These are phyloP conservation scores for Auriscalpium microsporum DNA, from an alignment of 768 basidiomycete genomes.

Conservation along the genomic window DNA sequence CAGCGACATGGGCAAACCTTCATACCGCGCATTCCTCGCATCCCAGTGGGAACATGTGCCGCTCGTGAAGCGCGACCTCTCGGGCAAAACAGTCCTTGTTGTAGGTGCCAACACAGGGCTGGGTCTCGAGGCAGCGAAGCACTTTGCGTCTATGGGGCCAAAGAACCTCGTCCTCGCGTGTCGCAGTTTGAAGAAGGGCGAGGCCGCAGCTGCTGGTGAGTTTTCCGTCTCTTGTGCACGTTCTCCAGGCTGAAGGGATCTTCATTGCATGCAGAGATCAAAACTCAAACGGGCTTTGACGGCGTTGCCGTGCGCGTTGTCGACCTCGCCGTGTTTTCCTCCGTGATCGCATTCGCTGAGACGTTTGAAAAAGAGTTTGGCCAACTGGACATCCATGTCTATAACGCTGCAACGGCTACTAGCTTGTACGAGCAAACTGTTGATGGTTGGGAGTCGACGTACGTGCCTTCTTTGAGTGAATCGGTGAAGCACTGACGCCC, in stretches of 20 bases:
- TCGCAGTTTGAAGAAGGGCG: slow-evolving; percentile 28
- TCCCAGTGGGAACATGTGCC: background rate
- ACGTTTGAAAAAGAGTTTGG: slow-evolving; percentile 13
- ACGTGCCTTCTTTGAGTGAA: background rate
- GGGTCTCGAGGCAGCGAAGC: slow-evolving; percentile 38
- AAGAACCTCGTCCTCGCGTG: slow-evolving; percentile 32
- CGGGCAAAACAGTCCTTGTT: slow-evolving; percentile 41
- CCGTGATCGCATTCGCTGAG: slow-evolving; percentile 17
- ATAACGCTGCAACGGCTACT: slow-evolving; percentile 16
- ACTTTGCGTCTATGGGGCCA: slow-evolving; percentile 39
- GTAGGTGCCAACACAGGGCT: slow-evolving; percentile 44
- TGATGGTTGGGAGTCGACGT: slow-evolving; percentile 23
- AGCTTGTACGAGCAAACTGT: slow-evolving; percentile 19
- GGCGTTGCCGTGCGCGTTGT: slow-evolving; percentile 16
- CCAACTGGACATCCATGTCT: slow-evolving; percentile 19
- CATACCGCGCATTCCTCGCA: background rate
- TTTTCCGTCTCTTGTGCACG: background rate
- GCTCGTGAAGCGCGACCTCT: slow-evolving; percentile 22
- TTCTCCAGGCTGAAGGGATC: slow-evolving; percentile 10
- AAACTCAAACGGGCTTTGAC: slow-evolving; percentile 7
- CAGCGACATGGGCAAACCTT: background rate
- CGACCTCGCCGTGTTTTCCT: slow-evolving; percentile 18
- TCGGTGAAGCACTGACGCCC: no score
- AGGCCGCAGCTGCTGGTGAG: slow-evolving; percentile 23
- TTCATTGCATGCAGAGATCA: slow-evolving; percentile 9